Base-by-base conservation (phyloP, 164 flowering plant genomes). In the Brasenia schreberi region DNA sequence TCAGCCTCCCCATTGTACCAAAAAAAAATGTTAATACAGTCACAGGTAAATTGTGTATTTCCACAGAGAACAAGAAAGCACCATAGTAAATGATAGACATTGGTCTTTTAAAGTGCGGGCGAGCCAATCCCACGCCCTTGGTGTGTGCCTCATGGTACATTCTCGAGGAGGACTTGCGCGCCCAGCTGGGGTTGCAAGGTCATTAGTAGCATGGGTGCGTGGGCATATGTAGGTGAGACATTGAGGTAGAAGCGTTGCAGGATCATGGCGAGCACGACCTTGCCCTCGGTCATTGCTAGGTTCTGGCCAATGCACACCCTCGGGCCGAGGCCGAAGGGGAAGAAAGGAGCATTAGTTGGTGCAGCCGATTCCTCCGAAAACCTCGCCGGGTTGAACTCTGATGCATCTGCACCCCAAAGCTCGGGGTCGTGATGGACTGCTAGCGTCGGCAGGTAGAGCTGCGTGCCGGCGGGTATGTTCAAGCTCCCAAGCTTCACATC, bases 321-420 rank as follows among this genome's bases (percentile, higher is more conserved):
- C 10, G 65, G 65, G 10, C 66, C 70, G 66, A 53, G 49, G 14
- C 66, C 70, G 33, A 68, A 68, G 14, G 68, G 68, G 19, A 66
- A 53, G 62, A 66, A 66, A 18, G 68, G 61, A 19, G 60, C 62
- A 18, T 45, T 14, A 39, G 52, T 23, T 58, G 52, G 33, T 39
- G 60, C 18, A 45, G 61, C 39, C 5, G 62, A 2, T 11, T n/a
- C 59, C 18, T 58, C 68, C 1, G 45, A 52, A 42, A 66, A 66
- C 58, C 68, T 66, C 43, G 39, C 18, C 39, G 68, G 68, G 33
- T 66, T 66, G 68, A 66, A 66, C 27, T 33, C 43, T 7, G 19
- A 59, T 10, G 43, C 68, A 53, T 66, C 68, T 39, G 52, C 61
- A 6, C 68, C 68, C 68, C 68, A 66, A 43, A 66, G 61, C 6